Base-by-base conservation (phyloP, 2,329 filamentous ascomycete genomes). In the Colletotrichum aenigma region DNA sequence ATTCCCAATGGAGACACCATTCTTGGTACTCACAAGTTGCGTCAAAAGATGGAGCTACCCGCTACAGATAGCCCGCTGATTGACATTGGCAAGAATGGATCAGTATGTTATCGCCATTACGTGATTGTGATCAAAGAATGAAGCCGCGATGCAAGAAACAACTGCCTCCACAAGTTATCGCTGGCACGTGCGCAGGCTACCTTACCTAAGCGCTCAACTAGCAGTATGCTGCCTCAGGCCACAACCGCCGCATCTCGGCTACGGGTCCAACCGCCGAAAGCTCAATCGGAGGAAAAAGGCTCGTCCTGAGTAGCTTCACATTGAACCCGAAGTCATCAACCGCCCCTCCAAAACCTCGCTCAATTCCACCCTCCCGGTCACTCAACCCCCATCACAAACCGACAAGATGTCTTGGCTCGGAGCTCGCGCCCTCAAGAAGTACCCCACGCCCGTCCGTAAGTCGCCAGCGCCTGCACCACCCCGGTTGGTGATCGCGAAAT, bases 401-500 rank as follows among this genome's bases (percentile, higher is more conserved):
- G 83, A 85, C 90, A 94, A 88, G 82, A 95, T 95, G 94, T 92
- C 91, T 88, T 92, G 93, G 88, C 90, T 96, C 87, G 93, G 93
- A 85, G 84, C 89, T 79, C 82, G 84, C 81, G 89, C 90, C 77
- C 84, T 92, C 83, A 96, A 96, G 91, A 96, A 95, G 90, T 96
- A 95, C 89, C 92, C 93, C 82, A 90, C 92, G 84, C 94, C 94
- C 81, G 88, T 96, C 86, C 89, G 94, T 96, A 91, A 83, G 94
- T 93, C 1, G 13, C 21, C 81, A 80, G 73, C 71, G 75, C 61
- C 60, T 77, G 71, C 67, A 75, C 67, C 75, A 4, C 24, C 24
- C 24, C 4, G 0, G 30, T 64, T 1, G 16, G 60, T 64, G 72
- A 58, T 61, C 70, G 52, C 66, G 56, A 64, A 66, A 43, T 24